Evolutionary conservation across 495 filamentous ascomycete genomes (phyloP).

Genomic region (Aspergillus panamensis): DNA sequence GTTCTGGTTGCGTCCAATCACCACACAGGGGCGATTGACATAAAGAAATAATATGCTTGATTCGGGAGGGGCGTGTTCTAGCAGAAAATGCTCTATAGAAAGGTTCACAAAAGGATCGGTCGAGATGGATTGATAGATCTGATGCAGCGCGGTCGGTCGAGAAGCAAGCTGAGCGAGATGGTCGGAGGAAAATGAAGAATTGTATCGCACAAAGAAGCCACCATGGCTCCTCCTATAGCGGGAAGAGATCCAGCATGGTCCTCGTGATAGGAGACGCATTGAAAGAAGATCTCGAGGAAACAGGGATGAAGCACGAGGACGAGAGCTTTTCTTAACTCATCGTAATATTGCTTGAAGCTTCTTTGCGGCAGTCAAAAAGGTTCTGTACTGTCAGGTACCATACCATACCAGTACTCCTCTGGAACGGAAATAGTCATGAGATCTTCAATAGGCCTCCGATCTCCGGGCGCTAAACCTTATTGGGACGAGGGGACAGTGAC

Average conservation of each 20-base stretch:
- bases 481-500: neutral
- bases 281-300: slow-evolving; percentile 6
- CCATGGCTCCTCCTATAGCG: slow-evolving; percentile 2
- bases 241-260: slow-evolving; percentile 29
- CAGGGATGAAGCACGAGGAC: neutral
- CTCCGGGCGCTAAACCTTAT: slow-evolving; percentile 21
- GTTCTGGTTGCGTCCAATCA: slow-evolving; percentile 96
- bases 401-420: neutral
- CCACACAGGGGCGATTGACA: slow-evolving; percentile 75
- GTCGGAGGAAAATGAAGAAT: slow-evolving; percentile 35
- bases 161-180: slow-evolving; percentile 43
- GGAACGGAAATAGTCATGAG: neutral
- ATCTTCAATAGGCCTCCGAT: slow-evolving; percentile 14
- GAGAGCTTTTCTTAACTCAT: neutral
- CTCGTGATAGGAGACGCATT: slow-evolving; percentile 25
- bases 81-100: slow-evolving; percentile 88
- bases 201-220: slow-evolving; percentile 24
- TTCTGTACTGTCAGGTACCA: neutral
- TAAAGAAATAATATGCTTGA: slow-evolving; percentile 84
- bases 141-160: slow-evolving; percentile 48
- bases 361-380: neutral
- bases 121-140: slow-evolving; percentile 74
- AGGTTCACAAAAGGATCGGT: slow-evolving; percentile 86
- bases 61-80: slow-evolving; percentile 63
- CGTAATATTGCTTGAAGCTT: neutral